Base-by-base conservation (phyloP, 768 basidiomycete species). In the Trametes cingulata region DNA sequence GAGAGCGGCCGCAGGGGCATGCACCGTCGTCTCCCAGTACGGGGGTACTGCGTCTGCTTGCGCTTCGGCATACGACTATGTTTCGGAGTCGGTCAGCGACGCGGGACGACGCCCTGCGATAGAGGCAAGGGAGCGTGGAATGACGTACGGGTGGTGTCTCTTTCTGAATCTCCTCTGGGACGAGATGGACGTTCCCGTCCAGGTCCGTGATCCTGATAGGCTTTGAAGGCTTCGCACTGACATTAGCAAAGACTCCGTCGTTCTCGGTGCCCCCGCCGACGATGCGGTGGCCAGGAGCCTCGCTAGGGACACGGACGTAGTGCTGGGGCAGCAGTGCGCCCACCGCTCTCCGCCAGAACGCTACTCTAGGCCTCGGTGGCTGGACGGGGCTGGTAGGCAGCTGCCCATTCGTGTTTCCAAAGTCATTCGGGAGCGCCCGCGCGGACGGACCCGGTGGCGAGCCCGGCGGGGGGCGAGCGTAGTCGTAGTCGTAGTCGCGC, bases 1-100 rank as follows among this genome's bases (percentile, higher is more conserved):
- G 37, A 80, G 56, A 25, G 79, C 76, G 0, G 77, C 73, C 0
- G 60, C 60, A 14, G 93, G 93, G 0, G 95, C 86, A 61, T 95
- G 91, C 9, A 98, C 85, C 0, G 93, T 95, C 0, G 92, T 98
- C 70, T 99, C 96, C 92, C 94, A 98, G 74, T 99, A 99, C 0
- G 93, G 84, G 0, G 97, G 97, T 0, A 91, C 95, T 0, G 92
- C 85, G 69, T 99, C 96, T 27, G 87, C 83, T 62, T 93, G 87
- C 2, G 96, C 97, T 15, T 87, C 82, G 13, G 87, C 81, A 69
- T 99, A 99, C 0, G 94, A 85, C 91, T 95, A 57, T 46, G n/a
- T 1, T 7, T 17, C 45, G n/a, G 17, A 19, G 9, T 17, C 60
- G 12, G 25, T 48, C 14, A 27, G 15, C 35, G 36, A 54, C 15